Base-by-base conservation (phyloP, 2,329 filamentous ascomycete species). In the Huntiella savannae region DNA sequence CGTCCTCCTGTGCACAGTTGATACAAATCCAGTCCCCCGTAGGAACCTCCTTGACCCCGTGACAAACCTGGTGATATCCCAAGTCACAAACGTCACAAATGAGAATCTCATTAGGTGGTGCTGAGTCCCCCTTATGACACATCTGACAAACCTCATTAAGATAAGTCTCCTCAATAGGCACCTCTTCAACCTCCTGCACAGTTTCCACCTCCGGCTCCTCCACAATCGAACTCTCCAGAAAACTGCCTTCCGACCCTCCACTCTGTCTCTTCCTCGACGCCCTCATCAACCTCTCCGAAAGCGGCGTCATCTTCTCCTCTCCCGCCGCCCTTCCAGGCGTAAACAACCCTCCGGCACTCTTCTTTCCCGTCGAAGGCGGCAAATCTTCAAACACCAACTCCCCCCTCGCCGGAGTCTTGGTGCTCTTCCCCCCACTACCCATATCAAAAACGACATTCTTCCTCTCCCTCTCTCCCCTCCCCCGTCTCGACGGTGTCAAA, bases 11-110 rank as follows among this genome's bases (percentile, higher is more conserved):
- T 2, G 63, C 59, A 54, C 75, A 79, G 37, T 64, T 66, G 51
- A 66, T 67, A 58, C 75, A 79, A 40, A 75, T 61, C 75, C 75
- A 79, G 49, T 79, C 74, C 5, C 71, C 75, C 42, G 71, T 64
- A 1, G 75, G 75, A 33, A 79, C 70, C 37, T 67, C 64, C 1
- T 64, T 59, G 33, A 79, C 61, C 19, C 67, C 61, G 53, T 76
- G 76, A 56, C 75, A 79, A 52, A 69, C 63, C 54, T 78, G 73
- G 53, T 79, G 75, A 37, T 73, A 71, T 1, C 71, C 70, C 57
- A 68, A 66, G 55, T 79, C 71, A 60, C 76, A 79, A 45, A 67
- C 69, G 52, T 79, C 75, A 58, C 75, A 79, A 33, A 79, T 67
- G 6, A 79, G 62, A 33, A 79, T 79, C 54, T 75, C 65, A 55